These are phyloP conservation scores for Papiliotrema nemorosa DNA, from an alignment of 1,284 basidiomycete genomes.

Conservation along the genomic window DNA sequence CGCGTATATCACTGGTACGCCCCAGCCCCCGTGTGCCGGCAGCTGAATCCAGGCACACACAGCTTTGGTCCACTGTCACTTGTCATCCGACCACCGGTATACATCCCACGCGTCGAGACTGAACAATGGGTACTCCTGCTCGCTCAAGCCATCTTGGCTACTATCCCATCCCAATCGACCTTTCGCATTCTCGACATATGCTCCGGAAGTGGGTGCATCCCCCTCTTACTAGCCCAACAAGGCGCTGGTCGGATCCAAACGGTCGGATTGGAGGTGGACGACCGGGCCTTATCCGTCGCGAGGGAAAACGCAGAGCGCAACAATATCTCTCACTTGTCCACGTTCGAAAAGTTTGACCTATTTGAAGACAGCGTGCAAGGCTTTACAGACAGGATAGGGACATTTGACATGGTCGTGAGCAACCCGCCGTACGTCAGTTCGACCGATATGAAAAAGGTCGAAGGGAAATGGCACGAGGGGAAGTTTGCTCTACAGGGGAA, in stretches of 20 bases:
- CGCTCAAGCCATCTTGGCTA: conserved; percentile 1
- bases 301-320: conserved; percentile 16
- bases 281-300: conserved; percentile 6
- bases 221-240: conserved; percentile 14
- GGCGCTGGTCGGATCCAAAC: conserved; percentile 12
- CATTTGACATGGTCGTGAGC: conserved; percentile 16
- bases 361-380: conserved; percentile 14
- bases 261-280: conserved; percentile 17
- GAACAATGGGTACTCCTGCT: conserved; percentile 23
- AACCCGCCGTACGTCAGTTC: conserved; percentile 20
- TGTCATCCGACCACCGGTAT: conserved; percentile 14
- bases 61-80: conserved; percentile 11
- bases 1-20: conserved; percentile 7
- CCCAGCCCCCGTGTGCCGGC: neutral
- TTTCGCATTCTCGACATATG: conserved; percentile 17
- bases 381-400: conserved; percentile 4
- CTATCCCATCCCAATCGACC: neutral
- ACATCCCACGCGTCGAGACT: conserved; percentile 19
- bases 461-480: conserved; percentile 15
- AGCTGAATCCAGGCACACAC: neutral
- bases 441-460: conserved; percentile 14
- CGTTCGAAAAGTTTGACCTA: conserved; percentile 16
- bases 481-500: conserved; percentile 19
- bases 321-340: conserved; percentile 6
- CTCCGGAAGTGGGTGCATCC: conserved; percentile 17